Percentiles rank a stretch among this genome's conserved stretches.
These are phyloP conservation scores for Colletotrichum sp. DNA, from an alignment of 2,329 filamentous ascomycete species.

Conservation along the genomic window DNA sequence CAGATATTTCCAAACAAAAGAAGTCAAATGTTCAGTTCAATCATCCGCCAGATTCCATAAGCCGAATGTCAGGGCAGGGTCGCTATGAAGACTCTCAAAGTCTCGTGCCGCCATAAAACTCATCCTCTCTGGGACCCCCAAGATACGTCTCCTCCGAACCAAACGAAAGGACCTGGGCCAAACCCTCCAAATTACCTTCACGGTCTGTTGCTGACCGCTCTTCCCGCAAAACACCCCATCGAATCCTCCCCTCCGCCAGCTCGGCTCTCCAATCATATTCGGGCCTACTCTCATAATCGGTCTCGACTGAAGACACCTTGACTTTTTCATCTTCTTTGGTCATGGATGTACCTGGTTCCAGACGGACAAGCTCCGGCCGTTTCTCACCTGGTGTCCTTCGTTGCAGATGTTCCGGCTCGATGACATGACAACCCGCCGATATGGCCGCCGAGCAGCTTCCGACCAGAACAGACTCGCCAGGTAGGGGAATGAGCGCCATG, in stretches of 20 bases:
- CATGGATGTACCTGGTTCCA: neutral
- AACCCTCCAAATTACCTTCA: neutral
- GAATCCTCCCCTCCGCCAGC: neutral
- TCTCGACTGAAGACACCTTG: neutral
- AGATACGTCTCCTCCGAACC: neutral
- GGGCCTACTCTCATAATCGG: neutral
- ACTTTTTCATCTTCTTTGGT: neutral
- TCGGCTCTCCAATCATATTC: neutral
- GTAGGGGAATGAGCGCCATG: neutral
- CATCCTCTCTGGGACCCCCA: neutral
- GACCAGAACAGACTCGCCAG: neutral
- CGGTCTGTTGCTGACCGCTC: neutral
- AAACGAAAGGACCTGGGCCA: neutral
- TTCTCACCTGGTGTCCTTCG: neutral
- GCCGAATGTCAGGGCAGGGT: neutral
- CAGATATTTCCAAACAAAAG: neutral
- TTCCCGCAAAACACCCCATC: neutral
- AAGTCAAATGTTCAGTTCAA: neutral
- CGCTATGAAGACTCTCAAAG: neutral
- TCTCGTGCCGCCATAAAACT: neutral
- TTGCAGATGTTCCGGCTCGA: neutral
- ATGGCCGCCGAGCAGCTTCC: neutral
- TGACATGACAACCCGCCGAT: neutral
- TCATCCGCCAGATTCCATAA: neutral
- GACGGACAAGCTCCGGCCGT: neutral